Evolutionary conservation across 345 rosid genomes (phyloP).

Genomic region (Orychophragmus violaceus): DNA sequence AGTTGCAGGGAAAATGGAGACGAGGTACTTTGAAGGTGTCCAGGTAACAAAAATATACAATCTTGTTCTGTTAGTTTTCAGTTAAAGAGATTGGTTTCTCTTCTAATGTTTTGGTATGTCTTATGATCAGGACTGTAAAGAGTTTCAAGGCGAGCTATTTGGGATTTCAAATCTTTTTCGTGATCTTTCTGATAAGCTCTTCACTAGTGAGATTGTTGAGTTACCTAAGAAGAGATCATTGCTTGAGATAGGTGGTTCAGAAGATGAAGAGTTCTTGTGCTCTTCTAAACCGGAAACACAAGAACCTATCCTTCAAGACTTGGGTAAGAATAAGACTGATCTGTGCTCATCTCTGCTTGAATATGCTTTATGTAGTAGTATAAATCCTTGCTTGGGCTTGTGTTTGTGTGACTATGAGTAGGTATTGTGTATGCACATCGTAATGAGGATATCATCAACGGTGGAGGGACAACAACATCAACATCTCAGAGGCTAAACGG

Average conservation of each 20-base stretch:
- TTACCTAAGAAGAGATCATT: constrained; percentile 28
- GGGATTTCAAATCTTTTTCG: constrained; percentile 91
- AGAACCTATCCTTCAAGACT: background rate
- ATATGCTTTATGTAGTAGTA: background rate
- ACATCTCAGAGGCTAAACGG: constrained; percentile 5
- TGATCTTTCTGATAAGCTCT: constrained; percentile 82
- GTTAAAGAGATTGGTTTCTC: background rate
- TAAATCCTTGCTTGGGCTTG: background rate
- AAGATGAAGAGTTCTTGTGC: constrained; percentile 13
- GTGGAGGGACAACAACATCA: constrained; percentile 14
- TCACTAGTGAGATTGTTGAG: constrained; percentile 79
- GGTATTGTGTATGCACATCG: constrained; percentile 80
- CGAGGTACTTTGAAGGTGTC: constrained; percentile 89
- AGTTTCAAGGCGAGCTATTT: constrained; percentile 88
- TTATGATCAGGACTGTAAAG: constrained; percentile 77
- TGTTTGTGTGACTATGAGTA: constrained; percentile 24
- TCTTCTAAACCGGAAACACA: background rate
- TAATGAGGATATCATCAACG: constrained; percentile 55
- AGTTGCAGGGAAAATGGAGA: constrained; percentile 92
- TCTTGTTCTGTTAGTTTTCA: background rate
- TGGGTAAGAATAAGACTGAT: background rate
- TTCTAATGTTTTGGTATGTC: constrained; percentile 4
- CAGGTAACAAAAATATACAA: constrained; percentile 42
- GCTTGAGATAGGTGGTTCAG: constrained; percentile 11
- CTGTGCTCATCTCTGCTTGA: background rate